A percentile compares a stretch with the other conserved stretches of the same genome.
phyloP scores from a whole-genome alignment of 176 grass and related monocot genomes.

The Paspalum notatum region DNA sequence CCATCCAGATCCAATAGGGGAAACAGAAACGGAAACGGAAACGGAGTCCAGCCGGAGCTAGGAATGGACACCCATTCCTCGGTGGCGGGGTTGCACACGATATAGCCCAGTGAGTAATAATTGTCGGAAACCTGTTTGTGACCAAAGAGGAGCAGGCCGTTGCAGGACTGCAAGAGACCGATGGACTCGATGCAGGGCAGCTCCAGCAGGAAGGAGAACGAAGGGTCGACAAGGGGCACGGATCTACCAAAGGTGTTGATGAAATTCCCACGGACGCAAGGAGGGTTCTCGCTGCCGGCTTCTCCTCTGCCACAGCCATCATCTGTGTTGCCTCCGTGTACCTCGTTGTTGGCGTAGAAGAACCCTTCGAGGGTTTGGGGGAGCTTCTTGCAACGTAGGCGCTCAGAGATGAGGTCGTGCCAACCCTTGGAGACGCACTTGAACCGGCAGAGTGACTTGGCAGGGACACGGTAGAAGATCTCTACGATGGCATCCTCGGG shows the following conservation, averaged over 20 bases:
- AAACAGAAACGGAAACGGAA: no score
- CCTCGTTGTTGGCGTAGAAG: background rate
- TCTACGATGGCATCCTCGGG: background rate
- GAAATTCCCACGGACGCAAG: no score
- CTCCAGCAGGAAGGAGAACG: background rate
- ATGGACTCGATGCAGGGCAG: background rate
- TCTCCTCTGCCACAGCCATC: no score
- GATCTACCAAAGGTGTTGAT: background rate
- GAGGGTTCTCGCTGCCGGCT: no score
- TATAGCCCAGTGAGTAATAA: background rate
- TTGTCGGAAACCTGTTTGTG: background rate
- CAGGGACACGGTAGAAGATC: background rate
- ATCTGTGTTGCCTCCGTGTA: background rate
- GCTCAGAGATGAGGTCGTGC: background rate
- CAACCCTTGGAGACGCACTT: no score
- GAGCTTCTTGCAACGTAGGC: background rate
- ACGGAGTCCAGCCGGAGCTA: background rate
- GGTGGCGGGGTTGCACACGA: slow-evolving; percentile 16
- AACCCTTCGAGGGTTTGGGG: background rate
- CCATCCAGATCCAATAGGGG: no score
- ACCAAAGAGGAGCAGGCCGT: background rate
- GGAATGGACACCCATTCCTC: no score
- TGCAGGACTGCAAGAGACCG: background rate
- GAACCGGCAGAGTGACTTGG: no score
- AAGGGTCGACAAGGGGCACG: no score